These are phyloP conservation scores for Evernia prunastri DNA, from an alignment of 495 filamentous ascomycete species.

Conservation along the genomic window DNA sequence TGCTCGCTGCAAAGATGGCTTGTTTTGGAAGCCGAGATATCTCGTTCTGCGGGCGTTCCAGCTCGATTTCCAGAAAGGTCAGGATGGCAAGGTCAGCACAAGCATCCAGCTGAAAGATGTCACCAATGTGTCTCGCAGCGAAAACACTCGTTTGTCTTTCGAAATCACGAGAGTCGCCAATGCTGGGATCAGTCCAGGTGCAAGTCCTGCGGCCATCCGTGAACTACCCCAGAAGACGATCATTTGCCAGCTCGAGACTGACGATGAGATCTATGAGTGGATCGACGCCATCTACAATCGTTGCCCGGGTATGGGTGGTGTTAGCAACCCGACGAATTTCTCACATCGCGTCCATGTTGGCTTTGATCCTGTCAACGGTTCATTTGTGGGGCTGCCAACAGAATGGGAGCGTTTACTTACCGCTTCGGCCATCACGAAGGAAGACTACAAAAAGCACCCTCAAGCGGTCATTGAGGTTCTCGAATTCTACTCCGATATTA, in stretches of 20 bases:
- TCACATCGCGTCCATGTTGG: slow-evolving; percentile 94
- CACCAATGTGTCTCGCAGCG: slow-evolving; percentile 74
- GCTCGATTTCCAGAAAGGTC: slow-evolving; percentile 86
- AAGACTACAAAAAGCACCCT: slow-evolving; percentile 96
- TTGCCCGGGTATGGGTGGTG: slow-evolving; percentile 94
- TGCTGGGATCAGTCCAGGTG: slow-evolving; percentile 52
- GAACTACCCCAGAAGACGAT: slow-evolving; percentile 75
- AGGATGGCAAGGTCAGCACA: slow-evolving; percentile 72
- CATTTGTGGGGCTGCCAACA: slow-evolving; percentile 84
- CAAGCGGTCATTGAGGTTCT: slow-evolving; percentile 95
- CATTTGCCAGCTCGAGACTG: slow-evolving; percentile 82
- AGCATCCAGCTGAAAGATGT: slow-evolving; percentile 80
- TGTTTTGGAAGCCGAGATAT: slow-evolving; percentile 88
- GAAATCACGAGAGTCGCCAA: slow-evolving; percentile 74
- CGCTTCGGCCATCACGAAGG: slow-evolving; percentile 91
- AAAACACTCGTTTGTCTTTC: slow-evolving; percentile 80
- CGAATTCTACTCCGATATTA: slow-evolving; percentile 95
- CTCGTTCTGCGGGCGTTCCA: slow-evolving; percentile 81
- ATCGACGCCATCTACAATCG: slow-evolving; percentile 94
- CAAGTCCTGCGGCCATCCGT: slow-evolving; percentile 42
- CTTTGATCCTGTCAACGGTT: slow-evolving; percentile 88
- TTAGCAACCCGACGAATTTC: slow-evolving; percentile 97
- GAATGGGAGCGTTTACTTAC: slow-evolving; percentile 97
- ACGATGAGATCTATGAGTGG: slow-evolving; percentile 97
- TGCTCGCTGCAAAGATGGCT: slow-evolving; percentile 78